phyloP scores from a whole-genome alignment of 306 rosid species.

The Pueraria montana region DNA sequence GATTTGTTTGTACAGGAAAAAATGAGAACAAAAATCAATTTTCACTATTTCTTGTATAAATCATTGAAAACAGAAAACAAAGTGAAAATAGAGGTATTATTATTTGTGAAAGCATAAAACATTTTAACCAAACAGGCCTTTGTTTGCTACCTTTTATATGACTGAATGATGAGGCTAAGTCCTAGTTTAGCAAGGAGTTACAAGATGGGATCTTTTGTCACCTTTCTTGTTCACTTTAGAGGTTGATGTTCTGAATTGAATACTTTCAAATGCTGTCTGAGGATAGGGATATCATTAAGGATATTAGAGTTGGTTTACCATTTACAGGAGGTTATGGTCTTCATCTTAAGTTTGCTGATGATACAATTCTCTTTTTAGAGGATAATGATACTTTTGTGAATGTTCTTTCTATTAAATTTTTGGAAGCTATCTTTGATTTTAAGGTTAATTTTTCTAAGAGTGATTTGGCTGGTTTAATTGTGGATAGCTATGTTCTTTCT shows the following conservation, averaged over 20 bases:
- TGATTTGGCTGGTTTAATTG: constrained; percentile 15
- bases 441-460: background rate
- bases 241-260: constrained; percentile 4
- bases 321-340: background rate
- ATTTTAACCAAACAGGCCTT: background rate
- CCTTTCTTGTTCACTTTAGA: constrained; percentile 12
- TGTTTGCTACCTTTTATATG: constrained; percentile 5
- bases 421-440: constrained; percentile 3
- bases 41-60: background rate
- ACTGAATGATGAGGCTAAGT: background rate
- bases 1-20: background rate
- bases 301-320: background rate
- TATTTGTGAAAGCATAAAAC: background rate
- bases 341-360: constrained; percentile 4
- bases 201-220: background rate
- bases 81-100: background rate
- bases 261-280: background rate
- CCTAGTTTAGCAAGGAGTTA: background rate
- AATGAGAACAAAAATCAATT: background rate
- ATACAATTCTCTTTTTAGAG: constrained; percentile 12
- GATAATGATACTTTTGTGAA: background rate
- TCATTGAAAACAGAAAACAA: background rate
- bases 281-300: constrained; percentile 14
- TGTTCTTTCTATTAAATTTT: constrained; percentile 6
- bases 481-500: constrained; percentile 13